These are phyloP conservation scores for Bauhinia variegata DNA, from an alignment of 306 rosid genomes.

Conservation along the genomic window DNA sequence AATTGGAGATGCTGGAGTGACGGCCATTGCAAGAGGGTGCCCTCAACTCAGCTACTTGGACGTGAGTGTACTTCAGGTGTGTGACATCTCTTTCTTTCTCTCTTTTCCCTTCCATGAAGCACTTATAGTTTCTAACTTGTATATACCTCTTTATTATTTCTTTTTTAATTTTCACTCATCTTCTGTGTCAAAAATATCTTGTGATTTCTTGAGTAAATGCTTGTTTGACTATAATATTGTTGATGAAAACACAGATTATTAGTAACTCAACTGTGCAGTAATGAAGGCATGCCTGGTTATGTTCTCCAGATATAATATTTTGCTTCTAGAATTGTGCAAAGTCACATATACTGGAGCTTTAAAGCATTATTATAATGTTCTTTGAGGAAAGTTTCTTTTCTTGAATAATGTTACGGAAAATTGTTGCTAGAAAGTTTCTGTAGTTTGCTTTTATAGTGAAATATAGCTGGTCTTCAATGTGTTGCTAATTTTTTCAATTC, in stretches of 20 bases:
- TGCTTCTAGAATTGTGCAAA: neutral
- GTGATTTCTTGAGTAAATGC: no score
- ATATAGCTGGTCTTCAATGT: neutral
- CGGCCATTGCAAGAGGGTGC: slow-evolving; percentile 92
- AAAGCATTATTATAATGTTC: neutral
- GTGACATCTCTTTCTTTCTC: slow-evolving; percentile 35
- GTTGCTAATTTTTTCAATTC: neutral
- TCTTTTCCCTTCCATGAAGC: slow-evolving; percentile 5
- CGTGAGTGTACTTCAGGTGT: slow-evolving; percentile 87
- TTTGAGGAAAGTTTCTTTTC: slow-evolving; percentile 24
- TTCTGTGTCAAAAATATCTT: no score
- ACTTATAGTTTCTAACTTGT: no score
- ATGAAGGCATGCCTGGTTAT: neutral
- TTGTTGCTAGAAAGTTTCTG: neutral
- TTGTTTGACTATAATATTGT: no score
- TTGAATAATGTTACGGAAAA: slow-evolving; percentile 1
- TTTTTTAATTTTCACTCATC: neutral
- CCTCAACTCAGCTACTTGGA: slow-evolving; percentile 76
- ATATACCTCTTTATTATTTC: no score
- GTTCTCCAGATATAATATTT: neutral
- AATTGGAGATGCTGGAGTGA: slow-evolving; percentile 84
- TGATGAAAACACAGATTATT: no score
- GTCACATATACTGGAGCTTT: neutral
- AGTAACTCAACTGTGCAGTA: no score
- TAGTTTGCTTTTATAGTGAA: neutral